Evolutionary conservation across 1,139 yeast species (phyloP), one percentile per base, ranked within the genome.

Genomic region (Kurtzmaniella quercitrusa): DNA sequence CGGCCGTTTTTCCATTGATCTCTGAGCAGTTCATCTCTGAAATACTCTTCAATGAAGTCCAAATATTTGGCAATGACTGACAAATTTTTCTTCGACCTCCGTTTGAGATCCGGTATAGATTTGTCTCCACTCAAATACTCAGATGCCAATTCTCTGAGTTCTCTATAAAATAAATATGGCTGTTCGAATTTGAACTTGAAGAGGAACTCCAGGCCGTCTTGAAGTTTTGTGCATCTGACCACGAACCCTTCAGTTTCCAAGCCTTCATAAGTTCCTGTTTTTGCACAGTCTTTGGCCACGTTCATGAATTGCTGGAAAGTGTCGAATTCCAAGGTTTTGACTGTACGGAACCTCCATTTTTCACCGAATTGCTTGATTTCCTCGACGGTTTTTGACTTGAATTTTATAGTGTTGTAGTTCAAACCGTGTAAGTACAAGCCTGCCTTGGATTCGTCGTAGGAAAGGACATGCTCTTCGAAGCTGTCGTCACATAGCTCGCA

Each of bases 171-270:
- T 43, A 89, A 67, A 56, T 94, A 94, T 0, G 98, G 98, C 63
- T 94, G 96, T 52, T 90, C 96, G 60, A 94, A 93, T 62, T 94
- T 94, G 68, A 73, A 93, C 65, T 94, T 94, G 77, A 90, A 94
- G 63, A 94, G 89, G 55, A 77, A 89, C 48, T 81, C 85, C 12
- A 58, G 60, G 17, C 50, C 53, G 11, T 50, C 44, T 31, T 31
- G 18, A 6, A 31, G 36, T 3, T 56, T 47, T 41, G 68, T 65
- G 53, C 93, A 79, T 42, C 98, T 71, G 5, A 94, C 71, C 2
- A 94, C 99, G 66, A 93, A 94, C 0, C 99, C 99, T 65, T 94
- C 99, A 6, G 88, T 77, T 52, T 89, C 97, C 38, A 72, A 66
- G 2, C 75, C 81, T 1, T 85, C 65, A 66, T 82, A 90, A 1